These are phyloP conservation scores for Simmondsia chinensis DNA, from an alignment of 148 eudicot genomes.

Conservation along the genomic window DNA sequence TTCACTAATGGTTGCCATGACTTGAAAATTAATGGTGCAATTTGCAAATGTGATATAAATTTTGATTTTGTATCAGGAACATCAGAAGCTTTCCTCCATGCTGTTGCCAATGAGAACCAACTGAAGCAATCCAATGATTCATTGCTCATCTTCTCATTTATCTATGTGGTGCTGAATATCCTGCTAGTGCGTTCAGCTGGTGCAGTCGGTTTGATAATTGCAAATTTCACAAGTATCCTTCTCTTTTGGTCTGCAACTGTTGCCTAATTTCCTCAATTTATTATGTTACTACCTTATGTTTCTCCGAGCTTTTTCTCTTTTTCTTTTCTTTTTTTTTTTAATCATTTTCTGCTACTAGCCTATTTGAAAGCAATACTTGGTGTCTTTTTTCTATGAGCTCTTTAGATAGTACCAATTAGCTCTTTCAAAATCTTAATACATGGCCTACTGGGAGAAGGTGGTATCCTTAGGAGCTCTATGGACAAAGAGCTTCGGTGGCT, in stretches of 20 bases:
- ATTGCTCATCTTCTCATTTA: constrained; percentile 65
- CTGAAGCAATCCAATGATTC: constrained; percentile 85
- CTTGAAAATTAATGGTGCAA: too few relatives aligned
- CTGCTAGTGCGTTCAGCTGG: constrained; percentile 79
- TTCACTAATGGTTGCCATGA: too few relatives aligned
- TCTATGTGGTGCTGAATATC: constrained; percentile 67
- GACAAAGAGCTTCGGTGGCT: too few relatives aligned
- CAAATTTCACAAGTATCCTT: constrained; percentile 98
- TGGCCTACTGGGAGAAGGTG: too few relatives aligned
- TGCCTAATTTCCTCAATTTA: not conserved
- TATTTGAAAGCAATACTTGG: too few relatives aligned
- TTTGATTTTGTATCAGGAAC: constrained; percentile 59
- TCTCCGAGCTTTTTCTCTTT: too few relatives aligned
- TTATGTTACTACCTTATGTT: not conserved
- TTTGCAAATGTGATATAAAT: not conserved
- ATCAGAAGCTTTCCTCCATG: constrained; percentile 94
- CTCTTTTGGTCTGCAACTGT: not conserved
- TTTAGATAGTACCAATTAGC: too few relatives aligned
- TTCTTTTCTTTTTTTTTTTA: too few relatives aligned
- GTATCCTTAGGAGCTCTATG: too few relatives aligned
- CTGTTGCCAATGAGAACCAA: constrained; percentile 80
- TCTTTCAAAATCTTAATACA: too few relatives aligned
- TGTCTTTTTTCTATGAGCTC: too few relatives aligned
- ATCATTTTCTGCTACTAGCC: too few relatives aligned
- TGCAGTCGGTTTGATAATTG: constrained; percentile 82